These are phyloP conservation scores for Mallotus repandus DNA, from an alignment of 441 rosid species.

Conservation along the genomic window DNA sequence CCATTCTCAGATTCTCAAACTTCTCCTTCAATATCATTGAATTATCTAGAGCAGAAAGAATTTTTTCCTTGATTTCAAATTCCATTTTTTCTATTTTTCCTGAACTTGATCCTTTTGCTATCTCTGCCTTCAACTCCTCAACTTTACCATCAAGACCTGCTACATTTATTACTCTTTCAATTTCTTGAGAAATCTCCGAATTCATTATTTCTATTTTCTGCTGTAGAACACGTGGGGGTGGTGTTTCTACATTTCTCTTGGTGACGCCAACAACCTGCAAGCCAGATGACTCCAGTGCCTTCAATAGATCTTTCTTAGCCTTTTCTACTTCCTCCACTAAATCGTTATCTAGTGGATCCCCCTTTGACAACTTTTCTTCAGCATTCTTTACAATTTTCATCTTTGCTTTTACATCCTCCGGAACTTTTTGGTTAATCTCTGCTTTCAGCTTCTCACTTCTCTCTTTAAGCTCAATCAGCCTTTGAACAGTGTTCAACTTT, in stretches of 20 bases:
- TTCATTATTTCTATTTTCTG: conserved; percentile 27
- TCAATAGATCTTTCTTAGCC: conserved; percentile 34
- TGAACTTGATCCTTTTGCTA: conserved; percentile 30
- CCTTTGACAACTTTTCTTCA: conserved; percentile 31
- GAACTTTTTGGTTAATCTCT: conserved; percentile 37
- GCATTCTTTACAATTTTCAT: conserved; percentile 31
- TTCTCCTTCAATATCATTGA: conserved; percentile 29
- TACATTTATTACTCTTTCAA: conserved; percentile 28
- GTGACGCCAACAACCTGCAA: conserved; percentile 36
- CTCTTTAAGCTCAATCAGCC: conserved; percentile 34
- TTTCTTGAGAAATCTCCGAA: conserved; percentile 31
- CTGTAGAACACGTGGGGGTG: conserved; percentile 24
- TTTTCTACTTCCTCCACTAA: conserved; percentile 30
- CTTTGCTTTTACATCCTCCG: conserved; percentile 36
- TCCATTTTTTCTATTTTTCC: conserved; percentile 25
- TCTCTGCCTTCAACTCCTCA: conserved; percentile 36
- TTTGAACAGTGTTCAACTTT: conserved; percentile 34
- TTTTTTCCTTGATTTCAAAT: conserved; percentile 33
- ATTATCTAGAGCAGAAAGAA: conserved; percentile 31
- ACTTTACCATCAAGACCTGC: conserved; percentile 30
- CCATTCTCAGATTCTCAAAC: conserved; percentile 34
- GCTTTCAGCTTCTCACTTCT: conserved; percentile 36
- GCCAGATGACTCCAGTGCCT: conserved; percentile 33
- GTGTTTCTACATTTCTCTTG: conserved; percentile 22
- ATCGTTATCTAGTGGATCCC: conserved; percentile 28